Evolutionary conservation across 352 stramenopile species (phyloP), one percentile per base, ranked within the genome.

Genomic region (Globisporangium carolinianum): DNA sequence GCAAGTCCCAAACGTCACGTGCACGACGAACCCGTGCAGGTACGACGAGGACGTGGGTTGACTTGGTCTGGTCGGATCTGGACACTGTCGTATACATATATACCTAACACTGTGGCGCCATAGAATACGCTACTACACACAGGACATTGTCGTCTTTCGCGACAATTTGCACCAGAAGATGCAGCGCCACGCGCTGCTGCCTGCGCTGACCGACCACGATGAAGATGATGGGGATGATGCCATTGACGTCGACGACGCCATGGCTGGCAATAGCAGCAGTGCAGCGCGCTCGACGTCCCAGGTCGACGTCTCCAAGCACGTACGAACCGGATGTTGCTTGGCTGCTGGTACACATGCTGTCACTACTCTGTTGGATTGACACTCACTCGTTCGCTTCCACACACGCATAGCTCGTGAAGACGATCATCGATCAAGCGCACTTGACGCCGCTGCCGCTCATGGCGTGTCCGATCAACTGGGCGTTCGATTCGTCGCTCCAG

Each of bases 71-170:
- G 4, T 47, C 14, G 8, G 10, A 49, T 49, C 45, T 32, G 24
- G 24, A 2, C 24, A 32, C 24, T 32, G 24, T 3, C 24, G 24
- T 32, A 32, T 32, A 3, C 24, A 32, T 32, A 32, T 32, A 32
- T 32, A 32, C 24, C 24, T 32, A 32, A 32, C 24, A 32, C 24
- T 32, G 35, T 36, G 51, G 17, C 3, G 12, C 47, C 5, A 4
- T 37, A 87, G 76, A 47, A 89, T 98, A 63, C 85, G 90, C 15
- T 89, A 93, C 58, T 98, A 94, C 72, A 96, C 89, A 6, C 86
- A 97, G 63, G 92, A 98, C 57, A 81, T 98, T 42, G 84, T 98
- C 6, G 77, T 98, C 12, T 97, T 97, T 66, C 85, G 92, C 10
- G 79, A 97, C 38, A 78, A 98, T 54, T 66, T 98, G 12, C 83